phyloP scores from a whole-genome alignment of 1,284 basidiomycete genomes.

The Blastosporella zonata region DNA sequence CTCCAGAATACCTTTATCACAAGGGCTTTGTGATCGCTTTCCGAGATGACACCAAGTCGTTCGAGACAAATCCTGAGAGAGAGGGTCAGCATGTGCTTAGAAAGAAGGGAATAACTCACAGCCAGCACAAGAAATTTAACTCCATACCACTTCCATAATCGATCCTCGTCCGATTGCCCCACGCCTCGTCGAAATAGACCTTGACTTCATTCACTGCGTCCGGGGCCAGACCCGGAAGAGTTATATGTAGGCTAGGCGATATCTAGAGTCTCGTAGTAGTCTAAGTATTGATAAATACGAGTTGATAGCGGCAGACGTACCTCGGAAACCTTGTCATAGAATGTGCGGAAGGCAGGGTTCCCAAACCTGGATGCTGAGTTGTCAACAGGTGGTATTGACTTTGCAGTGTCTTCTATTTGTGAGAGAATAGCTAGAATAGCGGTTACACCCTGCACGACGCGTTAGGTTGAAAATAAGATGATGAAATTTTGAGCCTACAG shows the following conservation, averaged over 20 bases:
- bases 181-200: conserved; percentile 82
- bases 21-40: conserved; percentile 72
- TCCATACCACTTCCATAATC: conserved; percentile 99
- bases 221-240: conserved; percentile 54
- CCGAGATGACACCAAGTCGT: conserved; percentile 65
- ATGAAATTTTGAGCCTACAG: conserved; percentile 41
- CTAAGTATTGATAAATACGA: conserved; percentile 4
- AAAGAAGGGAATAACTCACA: conserved; percentile 56
- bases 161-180: conserved; percentile 91
- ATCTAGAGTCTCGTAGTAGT: conserved; percentile 31
- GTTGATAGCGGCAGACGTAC: conserved; percentile 37
- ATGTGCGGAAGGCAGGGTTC: conserved; percentile 93
- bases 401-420: conserved; percentile 64
- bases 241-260: conserved; percentile 51
- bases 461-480: conserved; percentile 6
- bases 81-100: neutral
- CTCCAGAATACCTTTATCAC: conserved; percentile 92
- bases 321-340: conserved; percentile 81
- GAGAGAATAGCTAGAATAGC: conserved; percentile 66
- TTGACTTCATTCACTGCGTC: conserved; percentile 68
- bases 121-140: conserved; percentile 95
- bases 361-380: conserved; percentile 94
- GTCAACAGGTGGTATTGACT: conserved; percentile 80
- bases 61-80: conserved; percentile 74
- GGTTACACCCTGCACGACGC: conserved; percentile 50